A percentile compares a stretch with the other conserved stretches of the same genome.
Conservation (phyloP, 768 basidiomycete species). For the Agrocybe pediades region DNA sequence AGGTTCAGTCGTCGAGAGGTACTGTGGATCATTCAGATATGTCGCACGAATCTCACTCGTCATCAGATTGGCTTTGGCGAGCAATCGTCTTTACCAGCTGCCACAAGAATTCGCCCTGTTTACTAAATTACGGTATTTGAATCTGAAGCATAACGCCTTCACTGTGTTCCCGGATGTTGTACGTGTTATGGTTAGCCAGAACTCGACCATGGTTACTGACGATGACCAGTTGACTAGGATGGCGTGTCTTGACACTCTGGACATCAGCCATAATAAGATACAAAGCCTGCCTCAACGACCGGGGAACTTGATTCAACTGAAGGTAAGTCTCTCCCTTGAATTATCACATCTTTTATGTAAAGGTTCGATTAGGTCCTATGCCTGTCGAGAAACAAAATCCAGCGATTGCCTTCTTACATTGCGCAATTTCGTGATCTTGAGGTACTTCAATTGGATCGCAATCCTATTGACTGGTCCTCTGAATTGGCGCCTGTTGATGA, state of each 20-base stretch:
- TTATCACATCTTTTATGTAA: background rate
- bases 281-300: slow-evolving; percentile 76
- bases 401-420: slow-evolving; percentile 78
- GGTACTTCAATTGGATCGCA: slow-evolving; percentile 85
- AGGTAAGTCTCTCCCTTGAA: slow-evolving; percentile 40
- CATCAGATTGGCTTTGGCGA: slow-evolving; percentile 78
- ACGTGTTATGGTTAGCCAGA: slow-evolving; percentile 31
- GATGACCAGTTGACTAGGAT: slow-evolving; percentile 72
- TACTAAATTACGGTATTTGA: slow-evolving; percentile 79
- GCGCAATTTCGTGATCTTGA: slow-evolving; percentile 70
- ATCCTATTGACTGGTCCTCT: slow-evolving; percentile 95
- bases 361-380: slow-evolving; percentile 75
- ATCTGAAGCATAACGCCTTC: slow-evolving; percentile 84
- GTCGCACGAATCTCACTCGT: background rate
- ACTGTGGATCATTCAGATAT: background rate
- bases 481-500: slow-evolving; percentile 48
- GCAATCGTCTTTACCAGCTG: slow-evolving; percentile 80
- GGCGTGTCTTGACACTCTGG: slow-evolving; percentile 89
- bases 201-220: slow-evolving; percentile 7
- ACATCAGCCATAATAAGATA: slow-evolving; percentile 92
- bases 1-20: slow-evolving; percentile 65
- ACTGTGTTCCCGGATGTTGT: slow-evolving; percentile 86
- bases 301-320: slow-evolving; percentile 75
- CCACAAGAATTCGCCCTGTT: slow-evolving; percentile 75
- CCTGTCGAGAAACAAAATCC: slow-evolving; percentile 83